These are phyloP conservation scores for Udeniomyces megalosporus DNA, from an alignment of 768 basidiomycete genomes.

Conservation along the genomic window DNA sequence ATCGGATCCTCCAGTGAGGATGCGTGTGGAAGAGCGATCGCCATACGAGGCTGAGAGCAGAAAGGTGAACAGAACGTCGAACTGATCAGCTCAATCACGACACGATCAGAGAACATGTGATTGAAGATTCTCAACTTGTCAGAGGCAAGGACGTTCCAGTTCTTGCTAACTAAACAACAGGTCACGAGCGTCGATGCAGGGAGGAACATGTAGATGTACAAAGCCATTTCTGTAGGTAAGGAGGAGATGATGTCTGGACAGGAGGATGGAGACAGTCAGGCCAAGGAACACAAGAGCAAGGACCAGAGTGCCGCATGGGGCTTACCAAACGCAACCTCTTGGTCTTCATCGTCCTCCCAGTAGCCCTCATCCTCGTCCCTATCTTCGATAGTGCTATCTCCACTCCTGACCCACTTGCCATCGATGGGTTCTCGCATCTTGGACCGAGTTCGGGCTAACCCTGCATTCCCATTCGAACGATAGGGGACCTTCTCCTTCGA, in stretches of 20 bases:
- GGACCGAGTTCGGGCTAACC: no score
- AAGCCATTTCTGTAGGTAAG: constrained; percentile 2
- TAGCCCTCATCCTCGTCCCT: constrained; percentile 2
- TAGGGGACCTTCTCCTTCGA: background rate
- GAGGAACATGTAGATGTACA: constrained; percentile 7
- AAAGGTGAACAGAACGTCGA: background rate
- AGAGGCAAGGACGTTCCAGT: constrained; percentile 1
- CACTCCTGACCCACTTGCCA: background rate
- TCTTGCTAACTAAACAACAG: background rate
- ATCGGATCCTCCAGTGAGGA: background rate
- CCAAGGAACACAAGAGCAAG: background rate
- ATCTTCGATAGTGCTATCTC: background rate
- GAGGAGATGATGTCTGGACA: background rate
- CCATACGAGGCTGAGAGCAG: background rate
- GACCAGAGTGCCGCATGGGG: background rate
- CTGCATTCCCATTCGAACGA: background rate
- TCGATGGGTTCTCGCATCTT: background rate
- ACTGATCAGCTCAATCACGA: no score
- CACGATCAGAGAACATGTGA: background rate
- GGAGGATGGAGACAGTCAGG: background rate
- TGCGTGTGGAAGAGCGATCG: background rate
- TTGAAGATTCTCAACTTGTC: constrained; percentile 10
- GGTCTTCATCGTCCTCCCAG: background rate
- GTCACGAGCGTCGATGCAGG: background rate
- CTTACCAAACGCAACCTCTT: background rate